phyloP scores from a whole-genome alignment of 2,329 filamentous ascomycete genomes.

The Penicillium italicum region DNA sequence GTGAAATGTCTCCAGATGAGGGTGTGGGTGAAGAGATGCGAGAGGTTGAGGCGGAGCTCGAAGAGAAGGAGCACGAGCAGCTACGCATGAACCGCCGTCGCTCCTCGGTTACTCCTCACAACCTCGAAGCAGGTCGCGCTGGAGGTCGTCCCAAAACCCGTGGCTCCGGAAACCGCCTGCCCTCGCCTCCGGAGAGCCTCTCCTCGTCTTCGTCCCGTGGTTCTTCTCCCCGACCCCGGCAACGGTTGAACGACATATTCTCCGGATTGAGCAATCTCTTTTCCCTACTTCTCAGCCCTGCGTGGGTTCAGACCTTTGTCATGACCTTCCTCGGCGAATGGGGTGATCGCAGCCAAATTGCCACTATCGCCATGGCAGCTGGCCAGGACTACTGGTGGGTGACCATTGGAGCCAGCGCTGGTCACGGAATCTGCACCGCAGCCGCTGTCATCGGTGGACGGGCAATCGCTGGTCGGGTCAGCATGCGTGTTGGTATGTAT shows the following conservation, averaged over 20 bases:
- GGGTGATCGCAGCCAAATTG: constrained; percentile 96
- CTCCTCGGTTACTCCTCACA: constrained; percentile 69
- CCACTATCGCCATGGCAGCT: constrained; percentile 97
- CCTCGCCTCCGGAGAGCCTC: constrained; percentile 74
- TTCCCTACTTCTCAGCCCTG: constrained; percentile 83
- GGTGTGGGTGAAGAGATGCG: constrained; percentile 97
- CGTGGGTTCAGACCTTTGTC: constrained; percentile 97
- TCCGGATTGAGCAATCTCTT: constrained; percentile 79
- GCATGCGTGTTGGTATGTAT: constrained; percentile 87
- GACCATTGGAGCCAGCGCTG: constrained; percentile 78
- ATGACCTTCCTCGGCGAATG: constrained; percentile 99
- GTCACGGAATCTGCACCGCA: constrained; percentile 85
- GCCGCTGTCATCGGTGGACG: constrained; percentile 87
- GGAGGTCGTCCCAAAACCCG: constrained; percentile 61
- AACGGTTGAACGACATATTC: constrained; percentile 45
- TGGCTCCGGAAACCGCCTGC: constrained; percentile 66
- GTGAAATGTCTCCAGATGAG: constrained; percentile 83
- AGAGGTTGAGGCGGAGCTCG: constrained; percentile 89
- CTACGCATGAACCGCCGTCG: constrained; percentile 63
- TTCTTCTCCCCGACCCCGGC: constrained; percentile 49
- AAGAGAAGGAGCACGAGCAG: constrained; percentile 82
- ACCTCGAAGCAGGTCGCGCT: constrained; percentile 74
- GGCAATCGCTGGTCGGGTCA: constrained; percentile 89
- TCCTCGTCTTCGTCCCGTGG: constrained; percentile 70
- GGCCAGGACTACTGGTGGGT: constrained; percentile 99